Evolutionary conservation across 179 eudicot genomes (phyloP).

Genomic region (Silene noctiflora): DNA sequence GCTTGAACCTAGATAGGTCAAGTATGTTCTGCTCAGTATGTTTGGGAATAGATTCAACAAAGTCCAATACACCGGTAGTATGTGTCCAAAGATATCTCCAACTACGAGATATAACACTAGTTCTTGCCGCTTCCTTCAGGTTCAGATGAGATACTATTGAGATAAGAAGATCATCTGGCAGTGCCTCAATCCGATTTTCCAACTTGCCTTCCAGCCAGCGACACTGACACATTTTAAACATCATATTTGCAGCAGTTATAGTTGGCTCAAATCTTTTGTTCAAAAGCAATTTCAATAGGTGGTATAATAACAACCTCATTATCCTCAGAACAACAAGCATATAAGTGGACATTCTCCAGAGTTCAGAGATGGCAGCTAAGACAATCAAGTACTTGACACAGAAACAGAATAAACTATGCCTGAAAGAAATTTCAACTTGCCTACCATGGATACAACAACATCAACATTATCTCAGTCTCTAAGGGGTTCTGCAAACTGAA

Average conservation of each 20-base stretch:
- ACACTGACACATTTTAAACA: constrained; percentile 1
- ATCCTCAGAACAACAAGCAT: background rate
- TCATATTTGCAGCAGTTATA: background rate
- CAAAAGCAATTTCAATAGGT: no score
- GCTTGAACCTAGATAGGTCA: background rate
- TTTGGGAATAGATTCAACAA: background rate
- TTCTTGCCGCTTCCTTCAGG: constrained; percentile 5
- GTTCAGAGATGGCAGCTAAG: background rate
- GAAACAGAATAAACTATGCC: no score
- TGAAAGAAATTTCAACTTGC: no score
- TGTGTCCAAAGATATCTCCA: constrained; percentile 12
- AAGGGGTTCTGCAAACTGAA: no score
- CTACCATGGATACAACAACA: no score
- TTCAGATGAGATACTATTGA: constrained; percentile 10
- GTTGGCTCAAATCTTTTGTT: background rate
- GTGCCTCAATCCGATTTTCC: background rate
- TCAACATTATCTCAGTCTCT: no score
- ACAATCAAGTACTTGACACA: background rate
- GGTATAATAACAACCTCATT: background rate
- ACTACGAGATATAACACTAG: constrained; percentile 12
- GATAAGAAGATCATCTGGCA: constrained; percentile 13
- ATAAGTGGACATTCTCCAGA: background rate
- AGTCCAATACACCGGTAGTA: background rate
- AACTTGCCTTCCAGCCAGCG: background rate
- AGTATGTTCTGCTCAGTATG: background rate